Evolutionary conservation across 169 alveolate species (phyloP).

Genomic region (Cryptosporidium meleagridis): DNA sequence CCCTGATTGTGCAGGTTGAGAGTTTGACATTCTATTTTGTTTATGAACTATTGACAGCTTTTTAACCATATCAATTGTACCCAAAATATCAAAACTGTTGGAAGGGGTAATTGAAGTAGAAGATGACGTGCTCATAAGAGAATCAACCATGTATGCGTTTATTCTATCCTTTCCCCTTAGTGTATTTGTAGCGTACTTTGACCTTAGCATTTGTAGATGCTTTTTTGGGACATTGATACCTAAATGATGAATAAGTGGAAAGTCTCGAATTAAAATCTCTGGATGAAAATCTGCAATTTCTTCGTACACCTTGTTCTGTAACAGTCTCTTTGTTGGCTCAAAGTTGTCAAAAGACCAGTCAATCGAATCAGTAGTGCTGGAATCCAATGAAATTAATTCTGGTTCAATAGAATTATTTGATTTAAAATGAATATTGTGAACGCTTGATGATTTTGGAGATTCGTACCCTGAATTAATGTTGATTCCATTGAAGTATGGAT

Average conservation of each 20-base stretch:
- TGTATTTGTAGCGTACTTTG: conserved; percentile 36
- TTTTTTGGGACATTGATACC: conserved; percentile 65
- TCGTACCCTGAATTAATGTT: neutral
- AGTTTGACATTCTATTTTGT: conserved; percentile 67
- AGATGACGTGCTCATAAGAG: conserved; percentile 48
- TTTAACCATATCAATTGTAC: conserved; percentile 70
- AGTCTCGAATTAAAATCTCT: conserved; percentile 77
- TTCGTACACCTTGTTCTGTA: conserved; percentile 85
- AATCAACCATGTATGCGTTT: conserved; percentile 47
- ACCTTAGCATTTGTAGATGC: conserved; percentile 59
- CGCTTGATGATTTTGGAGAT: neutral
- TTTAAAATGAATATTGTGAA: neutral
- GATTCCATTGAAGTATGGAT: conserved; percentile 89
- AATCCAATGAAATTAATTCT: neutral
- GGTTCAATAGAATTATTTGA: neutral
- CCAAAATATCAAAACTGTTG: conserved; percentile 40
- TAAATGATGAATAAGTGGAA: conserved; percentile 30
- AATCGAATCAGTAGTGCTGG: conserved; percentile 73
- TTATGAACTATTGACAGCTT: conserved; percentile 48
- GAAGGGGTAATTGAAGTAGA: conserved; percentile 67
- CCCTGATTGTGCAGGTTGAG: conserved; percentile 48
- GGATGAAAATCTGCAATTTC: conserved; percentile 87
- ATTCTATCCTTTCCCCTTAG: conserved; percentile 53
- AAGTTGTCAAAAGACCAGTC: conserved; percentile 92
- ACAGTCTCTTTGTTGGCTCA: conserved; percentile 87